Percentiles rank a stretch among this genome's conserved stretches.
Conservation (phyloP, 1,284 basidiomycete species). For the Rhodotorula sp. region DNA sequence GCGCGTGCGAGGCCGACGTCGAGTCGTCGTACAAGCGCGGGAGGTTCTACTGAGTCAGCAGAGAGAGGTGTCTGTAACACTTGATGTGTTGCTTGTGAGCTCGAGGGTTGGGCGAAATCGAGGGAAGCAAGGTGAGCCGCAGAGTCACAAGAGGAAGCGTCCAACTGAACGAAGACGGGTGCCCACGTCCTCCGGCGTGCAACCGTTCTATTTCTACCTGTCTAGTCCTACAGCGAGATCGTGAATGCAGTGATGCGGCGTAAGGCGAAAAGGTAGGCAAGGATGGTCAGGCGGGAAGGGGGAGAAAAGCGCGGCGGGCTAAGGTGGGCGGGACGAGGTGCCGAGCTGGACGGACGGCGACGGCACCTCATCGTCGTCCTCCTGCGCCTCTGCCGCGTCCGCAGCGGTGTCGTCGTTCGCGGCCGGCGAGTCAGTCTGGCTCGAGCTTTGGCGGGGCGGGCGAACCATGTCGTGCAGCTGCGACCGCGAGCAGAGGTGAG, state of each 20-base stretch:
- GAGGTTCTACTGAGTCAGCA: not conserved
- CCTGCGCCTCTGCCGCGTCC: not conserved
- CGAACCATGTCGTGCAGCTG: slow-evolving; percentile 23
- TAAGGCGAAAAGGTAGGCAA: not conserved
- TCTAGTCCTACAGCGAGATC: not conserved
- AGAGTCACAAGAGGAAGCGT: no score
- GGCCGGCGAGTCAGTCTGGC: not conserved
- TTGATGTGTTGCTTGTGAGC: not conserved
- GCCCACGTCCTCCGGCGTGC: no score
- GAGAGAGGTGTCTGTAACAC: not conserved
- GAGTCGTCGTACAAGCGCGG: not conserved
- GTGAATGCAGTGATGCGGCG: not conserved
- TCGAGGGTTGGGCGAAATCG: no score
- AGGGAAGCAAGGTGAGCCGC: no score
- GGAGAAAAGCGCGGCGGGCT: no score
- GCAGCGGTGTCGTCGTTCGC: not conserved
- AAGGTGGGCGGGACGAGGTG: not conserved
- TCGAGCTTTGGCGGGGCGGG: slow-evolving; percentile 6
- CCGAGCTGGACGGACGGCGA: not conserved
- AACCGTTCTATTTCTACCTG: no score
- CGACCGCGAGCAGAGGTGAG: no score
- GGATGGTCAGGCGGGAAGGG: not conserved
- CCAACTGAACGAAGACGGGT: no score
- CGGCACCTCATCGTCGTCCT: not conserved
- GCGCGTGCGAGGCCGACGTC: not conserved